Evolutionary conservation across 2,329 filamentous ascomycete genomes (phyloP).

Genomic region (Pseudocercospora fuligena): DNA sequence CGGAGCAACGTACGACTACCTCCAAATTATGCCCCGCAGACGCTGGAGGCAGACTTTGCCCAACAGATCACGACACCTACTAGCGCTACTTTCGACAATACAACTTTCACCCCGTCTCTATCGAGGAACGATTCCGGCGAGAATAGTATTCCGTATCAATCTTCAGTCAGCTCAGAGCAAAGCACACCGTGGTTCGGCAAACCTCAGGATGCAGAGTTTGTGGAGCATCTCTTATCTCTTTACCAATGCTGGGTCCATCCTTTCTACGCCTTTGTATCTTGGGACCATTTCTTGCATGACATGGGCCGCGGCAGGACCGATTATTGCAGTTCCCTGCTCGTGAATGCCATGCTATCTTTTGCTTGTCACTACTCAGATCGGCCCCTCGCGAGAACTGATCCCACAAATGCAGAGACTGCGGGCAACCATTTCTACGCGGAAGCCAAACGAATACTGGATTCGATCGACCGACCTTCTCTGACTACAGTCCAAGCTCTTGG

Average conservation of each 20-base stretch:
- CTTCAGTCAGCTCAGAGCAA: slow-evolving; percentile 17
- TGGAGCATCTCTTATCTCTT: slow-evolving; percentile 43
- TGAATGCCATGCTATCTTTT: slow-evolving; percentile 42
- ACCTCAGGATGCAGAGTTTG: slow-evolving; percentile 42
- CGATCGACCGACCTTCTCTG: slow-evolving; percentile 63
- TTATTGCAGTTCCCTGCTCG: slow-evolving; percentile 64
- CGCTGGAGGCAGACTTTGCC: slow-evolving; percentile 41
- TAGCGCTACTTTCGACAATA: slow-evolving; percentile 17
- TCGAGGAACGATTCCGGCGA: slow-evolving; percentile 31
- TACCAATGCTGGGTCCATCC: slow-evolving; percentile 68
- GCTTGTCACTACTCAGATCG: slow-evolving; percentile 60
- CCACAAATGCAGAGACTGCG: slow-evolving; percentile 65
- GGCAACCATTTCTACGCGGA: slow-evolving; percentile 78
- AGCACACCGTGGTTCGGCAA: slow-evolving; percentile 36
- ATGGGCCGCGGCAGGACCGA: slow-evolving; percentile 64
- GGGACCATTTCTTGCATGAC: slow-evolving; percentile 71
- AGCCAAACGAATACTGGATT: slow-evolving; percentile 63
- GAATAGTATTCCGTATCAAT: slow-evolving; percentile 5
- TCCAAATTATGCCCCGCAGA: slow-evolving; percentile 38
- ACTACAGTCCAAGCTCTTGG: slow-evolving; percentile 77
- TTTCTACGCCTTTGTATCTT: slow-evolving; percentile 73
- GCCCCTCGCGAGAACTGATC: slow-evolving; percentile 65
- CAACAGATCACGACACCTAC: slow-evolving; percentile 33
- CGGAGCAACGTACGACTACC: slow-evolving; percentile 46
- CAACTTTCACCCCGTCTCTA: slow-evolving; percentile 15